Evolutionary conservation across 2,329 filamentous ascomycete genomes (phyloP), one percentile per base, ranked within the genome.

Genomic region (Colletotrichum sublineola): DNA sequence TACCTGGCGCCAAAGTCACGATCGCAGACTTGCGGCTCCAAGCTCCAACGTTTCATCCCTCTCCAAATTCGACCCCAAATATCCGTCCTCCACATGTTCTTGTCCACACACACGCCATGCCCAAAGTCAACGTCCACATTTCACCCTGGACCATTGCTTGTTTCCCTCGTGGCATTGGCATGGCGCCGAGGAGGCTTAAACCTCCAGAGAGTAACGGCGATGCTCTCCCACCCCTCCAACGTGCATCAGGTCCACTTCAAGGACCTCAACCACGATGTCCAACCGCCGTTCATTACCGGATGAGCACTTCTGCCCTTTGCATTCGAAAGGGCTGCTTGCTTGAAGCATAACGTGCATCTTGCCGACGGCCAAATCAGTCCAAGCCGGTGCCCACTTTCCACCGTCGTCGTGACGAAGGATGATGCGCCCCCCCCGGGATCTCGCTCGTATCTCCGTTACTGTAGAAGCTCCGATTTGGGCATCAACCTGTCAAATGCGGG

Each of bases 181-280:
- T 42, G 20, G 42, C 68, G 33, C 24, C 31, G 48, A 52, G 9
- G 64, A 65, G 42, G 68, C 64, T 63, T 20, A 33, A 67, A n/a
- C 15, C 36, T 11, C 55, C 9, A 60, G 42, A 33, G 50, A 29
- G 14, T 14, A 56, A 57, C 14, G 12, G 44, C 36, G 44, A n/a
- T 38, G 42, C 36, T 7, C 33, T 3, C 7, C 52, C 15, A 46
- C 4, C 8, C 48, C 56, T 44, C 31, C 46, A 29, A 14, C 42
- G 15, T 44, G 33, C 33, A 24, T 11, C 36, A 36, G 36, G 52
- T 36, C 67, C 61, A 58, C 67, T 44, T 20, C 7, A 24, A 12
- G 31, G 60, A 24, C 31, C 15, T 38, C 20, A 7, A n/a, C 8
- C 15, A 40, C 36, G 11, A 40, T 6, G 7, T 3, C 50, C n/a